Evolutionary conservation across 441 rosid genomes (phyloP).

Genomic region (Erodium moschatum): DNA sequence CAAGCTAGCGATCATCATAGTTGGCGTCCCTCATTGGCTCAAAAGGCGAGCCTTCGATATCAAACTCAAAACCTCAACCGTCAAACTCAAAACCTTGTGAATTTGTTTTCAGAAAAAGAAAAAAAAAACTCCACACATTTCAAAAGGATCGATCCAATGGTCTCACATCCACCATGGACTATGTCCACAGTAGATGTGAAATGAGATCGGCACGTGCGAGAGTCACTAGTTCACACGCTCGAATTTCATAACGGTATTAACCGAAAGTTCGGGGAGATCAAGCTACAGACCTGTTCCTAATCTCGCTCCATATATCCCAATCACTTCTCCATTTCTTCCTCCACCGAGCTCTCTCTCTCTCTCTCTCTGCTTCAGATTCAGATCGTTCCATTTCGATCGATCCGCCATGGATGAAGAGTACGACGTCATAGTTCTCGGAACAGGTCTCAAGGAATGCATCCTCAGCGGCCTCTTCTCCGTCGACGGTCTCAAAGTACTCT

Average conservation of each 20-base stretch:
- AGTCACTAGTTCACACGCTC: too few species aligned
- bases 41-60: too few species aligned
- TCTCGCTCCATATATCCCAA: neutral
- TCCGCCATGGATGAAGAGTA: conserved; percentile 56
- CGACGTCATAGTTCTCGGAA: conserved; percentile 66
- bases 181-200: too few species aligned
- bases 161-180: too few species aligned
- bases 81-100: too few species aligned
- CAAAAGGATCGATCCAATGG: too few species aligned
- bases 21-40: too few species aligned
- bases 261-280: neutral
- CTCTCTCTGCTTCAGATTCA: neutral
- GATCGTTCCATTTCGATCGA: neutral
- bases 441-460: conserved; percentile 71
- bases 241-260: neutral
- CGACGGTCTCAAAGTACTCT: conserved; percentile 52
- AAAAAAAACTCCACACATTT: too few species aligned
- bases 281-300: too few species aligned
- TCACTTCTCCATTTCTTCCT: neutral
- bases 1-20: too few species aligned
- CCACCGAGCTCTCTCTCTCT: neutral
- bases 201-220: neutral
- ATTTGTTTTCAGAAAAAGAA: too few species aligned
- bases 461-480: conserved; percentile 71
- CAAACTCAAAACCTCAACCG: too few species aligned